Evolutionary conservation across 192 early-diverging fungal species (phyloP), one percentile per base, ranked within the genome.

Genomic region (Lobosporangium transversale): DNA sequence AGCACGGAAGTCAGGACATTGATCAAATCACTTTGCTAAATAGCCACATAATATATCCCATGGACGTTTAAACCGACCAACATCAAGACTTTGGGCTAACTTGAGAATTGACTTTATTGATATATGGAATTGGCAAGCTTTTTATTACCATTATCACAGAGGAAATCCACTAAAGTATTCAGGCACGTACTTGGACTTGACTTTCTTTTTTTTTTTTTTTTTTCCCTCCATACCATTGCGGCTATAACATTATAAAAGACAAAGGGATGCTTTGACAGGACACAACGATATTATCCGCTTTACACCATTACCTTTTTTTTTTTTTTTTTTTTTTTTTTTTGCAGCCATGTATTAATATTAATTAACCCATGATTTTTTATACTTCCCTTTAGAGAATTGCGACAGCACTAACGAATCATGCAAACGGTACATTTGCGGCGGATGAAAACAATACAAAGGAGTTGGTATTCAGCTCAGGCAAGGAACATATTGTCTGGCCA

Each of bases 321-420:
- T 40, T 14, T 40, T 14, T 14, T 10, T 40, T 40, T 40, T 14
- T 14, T 40, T 40, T 7, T 40, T 10, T 14, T 40, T 14, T 40
- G 37, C 14, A 14, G 17, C 15, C 12, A 27, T 21, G 4, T 37
- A 10, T 29, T 33, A 12, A 18, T 64, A 27, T 11, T 64, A 14
- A 20, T 31, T 21, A 1, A 8, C 17, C 11, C 8, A 29, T 27
- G 17, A 29, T 31, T 26, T 27, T 4, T 24, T 4, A 21, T 23
- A 12, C 17, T 6, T 42, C 14, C 45, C 17, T 21, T 31, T 67
- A 76, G 73, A 76, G 58, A 52, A 62, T 76, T n/a, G 53, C 73
- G 10, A 61, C 57, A 4, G 53, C 52, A n/a, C 30, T 75, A 43
- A 75, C 56, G 7, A 50, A 61, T 20, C 54, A 65, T 26, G 35